A percentile compares a stretch with the other conserved stretches of the same genome.
These are phyloP conservation scores for Globisporangium iwayamae DNA, from an alignment of 352 stramenopile genomes.

Conservation along the genomic window DNA sequence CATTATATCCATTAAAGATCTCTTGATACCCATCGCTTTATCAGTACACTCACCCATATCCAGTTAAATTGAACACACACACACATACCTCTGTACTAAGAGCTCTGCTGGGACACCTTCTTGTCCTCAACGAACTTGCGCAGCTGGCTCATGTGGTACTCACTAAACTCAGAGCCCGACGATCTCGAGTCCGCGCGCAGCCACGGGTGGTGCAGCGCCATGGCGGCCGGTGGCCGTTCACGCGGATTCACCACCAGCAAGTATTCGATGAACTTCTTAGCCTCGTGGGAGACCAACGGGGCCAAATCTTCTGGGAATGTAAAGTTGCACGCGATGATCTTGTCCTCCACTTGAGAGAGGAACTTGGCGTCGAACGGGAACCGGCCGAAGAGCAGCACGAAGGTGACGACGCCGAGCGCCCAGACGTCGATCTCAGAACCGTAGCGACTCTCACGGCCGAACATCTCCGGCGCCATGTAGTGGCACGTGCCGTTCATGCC, in stretches of 20 bases:
- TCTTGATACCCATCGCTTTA: background rate
- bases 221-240: slow-evolving; percentile 56
- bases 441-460: slow-evolving; percentile 51
- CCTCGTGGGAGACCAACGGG: slow-evolving; percentile 50
- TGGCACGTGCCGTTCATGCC: slow-evolving; percentile 83
- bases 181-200: slow-evolving; percentile 36
- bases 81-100: background rate
- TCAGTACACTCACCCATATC: background rate
- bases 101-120: slow-evolving; percentile 24
- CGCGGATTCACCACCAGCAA: slow-evolving; percentile 54
- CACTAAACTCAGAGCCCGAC: slow-evolving; percentile 31
- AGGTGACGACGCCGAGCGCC: slow-evolving; percentile 74
- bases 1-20: background rate
- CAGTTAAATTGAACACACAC: background rate
- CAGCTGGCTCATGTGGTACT: slow-evolving; percentile 45
- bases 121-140: slow-evolving; percentile 45
- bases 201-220: slow-evolving; percentile 73
- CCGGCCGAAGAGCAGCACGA: slow-evolving; percentile 65
- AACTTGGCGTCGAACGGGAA: slow-evolving; percentile 80
- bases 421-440: slow-evolving; percentile 71
- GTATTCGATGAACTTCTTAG: slow-evolving; percentile 78
- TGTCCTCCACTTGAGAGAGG: slow-evolving; percentile 82
- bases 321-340: slow-evolving; percentile 65
- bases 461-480: slow-evolving; percentile 87
- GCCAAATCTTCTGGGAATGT: slow-evolving; percentile 49